These are phyloP conservation scores for Phalaenopsis hybrid DNA, from an alignment of 116 monocot genomes.

Conservation along the genomic window DNA sequence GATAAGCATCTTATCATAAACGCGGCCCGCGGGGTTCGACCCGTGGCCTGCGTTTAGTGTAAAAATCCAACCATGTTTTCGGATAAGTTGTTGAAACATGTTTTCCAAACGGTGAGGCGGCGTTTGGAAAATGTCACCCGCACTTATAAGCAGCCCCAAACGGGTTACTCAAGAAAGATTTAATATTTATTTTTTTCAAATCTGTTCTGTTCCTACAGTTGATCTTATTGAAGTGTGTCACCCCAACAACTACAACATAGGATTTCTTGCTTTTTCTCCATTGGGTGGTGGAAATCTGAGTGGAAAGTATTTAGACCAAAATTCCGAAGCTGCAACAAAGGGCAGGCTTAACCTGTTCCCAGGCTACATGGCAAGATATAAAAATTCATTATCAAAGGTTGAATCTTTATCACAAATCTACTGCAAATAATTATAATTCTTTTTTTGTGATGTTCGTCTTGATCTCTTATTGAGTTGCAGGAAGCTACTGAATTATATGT, in stretches of 20 bases:
- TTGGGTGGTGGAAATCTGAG: slow-evolving; percentile 72
- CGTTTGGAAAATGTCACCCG: no score
- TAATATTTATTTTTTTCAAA: background rate
- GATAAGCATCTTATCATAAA: no score
- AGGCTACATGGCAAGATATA: slow-evolving; percentile 92
- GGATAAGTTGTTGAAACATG: no score
- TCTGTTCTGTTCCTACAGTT: slow-evolving; percentile 32
- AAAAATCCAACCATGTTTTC: no score
- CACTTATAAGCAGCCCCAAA: no score
- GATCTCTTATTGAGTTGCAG: slow-evolving; percentile 26
- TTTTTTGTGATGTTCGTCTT: background rate
- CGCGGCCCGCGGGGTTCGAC: no score
- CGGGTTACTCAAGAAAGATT: no score
- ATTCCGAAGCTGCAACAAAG: slow-evolving; percentile 51
- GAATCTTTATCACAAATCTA: background rate
- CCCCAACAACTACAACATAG: slow-evolving; percentile 86
- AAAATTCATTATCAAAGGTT: slow-evolving; percentile 72
- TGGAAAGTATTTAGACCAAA: slow-evolving; percentile 71
- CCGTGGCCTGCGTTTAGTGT: no score
- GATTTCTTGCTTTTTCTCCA: slow-evolving; percentile 84
- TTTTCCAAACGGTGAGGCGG: no score
- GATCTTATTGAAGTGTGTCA: slow-evolving; percentile 92
- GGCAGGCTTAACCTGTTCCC: slow-evolving; percentile 82
- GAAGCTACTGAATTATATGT: slow-evolving; percentile 70
- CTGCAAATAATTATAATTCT: background rate